Evolutionary conservation across 1,139 yeast genomes (phyloP), one percentile per base, ranked within the genome.

Genomic region (Pichia cactophila): DNA sequence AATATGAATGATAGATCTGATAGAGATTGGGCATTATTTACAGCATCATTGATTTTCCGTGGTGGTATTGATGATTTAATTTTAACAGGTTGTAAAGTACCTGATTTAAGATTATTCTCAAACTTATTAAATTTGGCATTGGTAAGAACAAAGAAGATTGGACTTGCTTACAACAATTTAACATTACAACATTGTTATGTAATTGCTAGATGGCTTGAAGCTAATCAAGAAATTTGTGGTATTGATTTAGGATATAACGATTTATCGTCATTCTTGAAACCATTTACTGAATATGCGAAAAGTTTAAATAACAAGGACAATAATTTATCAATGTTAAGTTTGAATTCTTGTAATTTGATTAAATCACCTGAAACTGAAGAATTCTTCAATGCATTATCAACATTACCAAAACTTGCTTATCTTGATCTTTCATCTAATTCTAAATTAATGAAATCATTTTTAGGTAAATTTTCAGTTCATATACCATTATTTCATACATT

Each of bases 11-110:
- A 81, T 49, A 69, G 94, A 57, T 72, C 81, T 9, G 90, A 83
- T 52, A 80, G 81, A 83, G 86, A 85, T 60, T 85, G 94, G 94
- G 71, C 82, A 26, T 65, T 84, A 42, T 70, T 85, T 54, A 80
- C 82, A 4, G 90, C 89, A 1, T 75, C 89, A 0, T 61, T 85
- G 12, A 77, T 83, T 14, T 80, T 81, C 2, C 70, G 87, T 54
- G 83, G 82, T 36, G 90, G 90, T 31, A 71, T 85, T n/a, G 87
- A 81, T 50, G 90, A 83, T 58, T 65, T 85, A 50, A 75, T 84
- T 37, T 64, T 85, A 48, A 81, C 84, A 14, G 92, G 94, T 28
- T 85, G 90, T 55, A 80, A 84, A 56, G 81, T 85, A 57, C 69
- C 73, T 4, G 80, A 78, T 52, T 59, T 75, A 41, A 70, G 67